Base-by-base conservation (phyloP, 352 stramenopile genomes). In the Globisporangium acanthophoron region DNA sequence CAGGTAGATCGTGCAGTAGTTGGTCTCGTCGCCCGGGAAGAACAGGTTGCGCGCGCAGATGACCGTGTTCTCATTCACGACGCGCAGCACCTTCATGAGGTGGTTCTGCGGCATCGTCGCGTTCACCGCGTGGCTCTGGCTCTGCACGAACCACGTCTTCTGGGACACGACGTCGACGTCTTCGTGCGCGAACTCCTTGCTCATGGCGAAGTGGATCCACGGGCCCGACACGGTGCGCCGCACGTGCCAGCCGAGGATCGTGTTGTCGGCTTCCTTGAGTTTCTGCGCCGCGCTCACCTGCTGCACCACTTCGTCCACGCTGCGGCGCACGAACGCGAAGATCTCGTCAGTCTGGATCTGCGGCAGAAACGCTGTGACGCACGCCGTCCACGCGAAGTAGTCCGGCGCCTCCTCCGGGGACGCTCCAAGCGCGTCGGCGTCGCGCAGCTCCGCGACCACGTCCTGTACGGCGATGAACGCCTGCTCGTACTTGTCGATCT, bases 1-100 rank as follows among this genome's bases (percentile, higher is more conserved):
- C 50, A 70, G 35, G 47, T 67, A 70, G 20, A 70, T 61, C 21
- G 54, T 63, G 40, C 59, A 67, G 51, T 64, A 70, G 46, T 64
- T 66, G 44, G 40, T 55, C 40, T 45, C 39, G 12, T 71, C 64
- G 21, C 56, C 59, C 0, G 52, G 56, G 20, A 67, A 67, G 8
- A 67, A 60, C 33, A 71, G 43, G 47, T 71, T 67, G 2, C 64
- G 64, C 20, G 64, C 64, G n/a, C 59, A 67, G 8, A 71, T 45
- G 11, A 67, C 39, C 27, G 64, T 62, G 52, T 52, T 62, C 12
- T 67, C 60, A 33, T 67, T 60, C 41, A 71, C 54, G 24, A 51
- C 27, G 15, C 59, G 55, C 31, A 67, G 60, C 24, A 67, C 55
- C 5, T 52, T 29, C 64, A 71, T 65, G 33, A 53, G 20, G 48